Evolutionary conservation across 768 basidiomycete genomes (phyloP).

Genomic region (Naganishia vishniacii): DNA sequence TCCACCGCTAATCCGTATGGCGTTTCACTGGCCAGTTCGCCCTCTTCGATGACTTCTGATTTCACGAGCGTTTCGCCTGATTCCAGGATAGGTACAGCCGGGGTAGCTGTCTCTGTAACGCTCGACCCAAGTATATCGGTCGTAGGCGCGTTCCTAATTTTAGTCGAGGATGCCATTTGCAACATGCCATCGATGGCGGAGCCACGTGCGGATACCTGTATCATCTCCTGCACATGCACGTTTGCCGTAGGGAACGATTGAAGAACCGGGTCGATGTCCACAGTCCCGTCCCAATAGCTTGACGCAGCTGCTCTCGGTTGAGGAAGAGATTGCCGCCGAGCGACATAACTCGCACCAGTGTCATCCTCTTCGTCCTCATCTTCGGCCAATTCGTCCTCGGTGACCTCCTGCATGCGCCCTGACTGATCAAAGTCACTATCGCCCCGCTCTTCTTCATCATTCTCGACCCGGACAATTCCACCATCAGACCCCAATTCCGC

Average conservation of each 20-base stretch:
- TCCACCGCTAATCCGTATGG: too few species aligned
- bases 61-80: too few species aligned
- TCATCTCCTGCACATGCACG: background rate
- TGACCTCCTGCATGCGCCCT: background rate
- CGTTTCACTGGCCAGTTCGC: background rate
- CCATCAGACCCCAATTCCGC: background rate
- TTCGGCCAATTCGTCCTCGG: conserved; percentile 11
- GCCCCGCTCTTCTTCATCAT: background rate
- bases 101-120: background rate
- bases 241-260: background rate
- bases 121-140: background rate
- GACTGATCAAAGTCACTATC: background rate
- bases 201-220: background rate
- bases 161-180: background rate
- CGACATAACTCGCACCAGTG: background rate
- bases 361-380: background rate
- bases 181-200: background rate
- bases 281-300: background rate
- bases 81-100: background rate
- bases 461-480: background rate
- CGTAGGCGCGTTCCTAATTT: background rate
- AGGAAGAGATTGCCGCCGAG: background rate
- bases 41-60: background rate
- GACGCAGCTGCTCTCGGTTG: too few species aligned
- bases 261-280: background rate